A percentile compares a stretch with the other conserved stretches of the same genome.
These are phyloP conservation scores for Urtica urens DNA, from an alignment of 306 rosid genomes.

Conservation along the genomic window DNA sequence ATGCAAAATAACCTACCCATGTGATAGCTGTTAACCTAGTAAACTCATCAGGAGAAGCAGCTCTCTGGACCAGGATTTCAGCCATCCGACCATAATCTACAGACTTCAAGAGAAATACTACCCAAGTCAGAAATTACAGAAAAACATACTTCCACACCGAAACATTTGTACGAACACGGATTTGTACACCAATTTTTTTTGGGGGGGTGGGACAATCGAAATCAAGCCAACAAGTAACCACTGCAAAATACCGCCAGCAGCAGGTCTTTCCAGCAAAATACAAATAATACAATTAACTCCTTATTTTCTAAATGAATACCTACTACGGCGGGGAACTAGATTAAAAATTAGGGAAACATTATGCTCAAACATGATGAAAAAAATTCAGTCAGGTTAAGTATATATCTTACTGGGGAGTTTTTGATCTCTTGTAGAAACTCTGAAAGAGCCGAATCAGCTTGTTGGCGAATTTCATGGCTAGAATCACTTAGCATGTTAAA, in stretches of 20 bases:
- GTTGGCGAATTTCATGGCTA: slow-evolving; percentile 94
- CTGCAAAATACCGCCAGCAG: slow-evolving; percentile 13
- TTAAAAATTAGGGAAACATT: too few species aligned
- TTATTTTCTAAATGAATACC: too few species aligned
- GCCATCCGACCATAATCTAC: slow-evolving; percentile 99
- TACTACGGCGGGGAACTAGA: too few species aligned
- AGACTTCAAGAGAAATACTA: slow-evolving; percentile 99
- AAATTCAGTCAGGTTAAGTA: too few species aligned
- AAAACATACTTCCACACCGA: too few species aligned
- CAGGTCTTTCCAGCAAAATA: too few species aligned
- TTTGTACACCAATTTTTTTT: too few species aligned
- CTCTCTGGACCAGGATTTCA: slow-evolving; percentile 91
- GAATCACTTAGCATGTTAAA: slow-evolving; percentile 97
- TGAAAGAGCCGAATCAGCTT: slow-evolving; percentile 97
- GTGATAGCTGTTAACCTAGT: slow-evolving; percentile 92
- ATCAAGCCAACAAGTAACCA: too few species aligned
- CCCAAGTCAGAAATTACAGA: slow-evolving; percentile 88
- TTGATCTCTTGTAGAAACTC: slow-evolving; percentile 99
- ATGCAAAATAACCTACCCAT: slow-evolving; percentile 50
- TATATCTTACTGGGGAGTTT: slow-evolving; percentile 89
- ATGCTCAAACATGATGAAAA: too few species aligned
- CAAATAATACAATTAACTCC: background rate
- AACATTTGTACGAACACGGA: too few species aligned
- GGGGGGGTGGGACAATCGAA: too few species aligned
- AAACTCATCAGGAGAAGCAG: slow-evolving; percentile 78